Percentiles rank a stretch among this genome's conserved stretches.
These are phyloP conservation scores for Blastobotrys raffinosifermentans DNA, from an alignment of 1,139 yeast genomes.

Conservation along the genomic window DNA sequence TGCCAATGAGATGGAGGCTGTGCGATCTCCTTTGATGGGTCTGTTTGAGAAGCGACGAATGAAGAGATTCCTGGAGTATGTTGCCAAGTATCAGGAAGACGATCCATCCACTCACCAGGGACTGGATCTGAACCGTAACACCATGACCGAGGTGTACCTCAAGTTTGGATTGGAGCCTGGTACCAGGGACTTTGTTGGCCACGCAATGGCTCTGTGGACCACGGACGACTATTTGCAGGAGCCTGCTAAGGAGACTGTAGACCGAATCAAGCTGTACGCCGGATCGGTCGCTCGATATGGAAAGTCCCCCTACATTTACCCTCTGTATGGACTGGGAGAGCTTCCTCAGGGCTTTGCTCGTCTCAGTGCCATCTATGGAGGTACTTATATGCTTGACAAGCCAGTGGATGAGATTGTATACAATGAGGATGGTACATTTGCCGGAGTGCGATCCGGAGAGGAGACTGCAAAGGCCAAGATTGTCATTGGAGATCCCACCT, in stretches of 20 bases:
- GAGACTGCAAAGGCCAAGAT: conserved; percentile 90
- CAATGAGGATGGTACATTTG: conserved; percentile 64
- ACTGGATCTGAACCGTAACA: conserved; percentile 74
- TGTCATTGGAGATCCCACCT: conserved; percentile 97
- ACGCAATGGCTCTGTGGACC: conserved; percentile 96
- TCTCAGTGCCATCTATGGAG: conserved; percentile 94
- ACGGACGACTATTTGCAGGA: conserved; percentile 83
- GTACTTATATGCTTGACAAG: conserved; percentile 96
- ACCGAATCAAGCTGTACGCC: conserved; percentile 77
- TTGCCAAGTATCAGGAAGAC: conserved; percentile 76
- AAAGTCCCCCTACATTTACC: conserved; percentile 93
- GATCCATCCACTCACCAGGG: conserved; percentile 76
- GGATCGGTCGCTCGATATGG: conserved; percentile 94
- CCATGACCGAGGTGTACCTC: conserved; percentile 87
- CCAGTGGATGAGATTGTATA: conserved; percentile 87
- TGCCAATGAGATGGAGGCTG: conserved; percentile 83
- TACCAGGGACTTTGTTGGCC: conserved; percentile 94
- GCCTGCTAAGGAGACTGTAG: conserved; percentile 90
- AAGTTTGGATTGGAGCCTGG: conserved; percentile 91
- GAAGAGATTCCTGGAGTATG: conserved; percentile 85
- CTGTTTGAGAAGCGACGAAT: conserved; percentile 93
- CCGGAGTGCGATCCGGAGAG: conserved; percentile 85
- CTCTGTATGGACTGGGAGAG: conserved; percentile 95
- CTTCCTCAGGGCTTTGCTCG: conserved; percentile 98
- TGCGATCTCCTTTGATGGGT: conserved; percentile 90